Evolutionary conservation across 192 early-diverging fungal species (phyloP).

Genomic region (Coemansia reversa): DNA sequence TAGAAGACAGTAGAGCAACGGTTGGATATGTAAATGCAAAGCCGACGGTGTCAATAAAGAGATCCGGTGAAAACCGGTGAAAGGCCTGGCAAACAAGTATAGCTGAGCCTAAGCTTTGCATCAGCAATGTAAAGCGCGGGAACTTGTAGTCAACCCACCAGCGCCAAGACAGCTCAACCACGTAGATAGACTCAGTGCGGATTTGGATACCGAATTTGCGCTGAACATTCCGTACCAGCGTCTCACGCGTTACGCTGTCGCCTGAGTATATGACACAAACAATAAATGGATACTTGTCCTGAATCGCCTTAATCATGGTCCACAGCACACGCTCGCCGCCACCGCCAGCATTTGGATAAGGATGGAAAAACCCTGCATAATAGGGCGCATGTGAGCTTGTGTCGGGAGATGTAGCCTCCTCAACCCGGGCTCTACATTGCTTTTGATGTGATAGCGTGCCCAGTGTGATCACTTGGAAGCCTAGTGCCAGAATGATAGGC

Average conservation of each 20-base stretch:
- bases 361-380: conserved; percentile 88
- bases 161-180: conserved; percentile 67
- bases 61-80: conserved; percentile 63
- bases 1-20: conserved; percentile 58
- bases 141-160: conserved; percentile 71
- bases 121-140: conserved; percentile 76
- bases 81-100: conserved; percentile 77
- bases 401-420: conserved; percentile 19
- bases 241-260: conserved; percentile 57
- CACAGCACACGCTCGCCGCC: conserved; percentile 98
- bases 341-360: conserved; percentile 88
- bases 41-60: conserved; percentile 92
- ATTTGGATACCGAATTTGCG: conserved; percentile 72
- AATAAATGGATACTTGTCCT: conserved; percentile 65
- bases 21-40: conserved; percentile 93
- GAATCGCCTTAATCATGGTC: conserved; percentile 80
- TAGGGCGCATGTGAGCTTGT: conserved; percentile 42
- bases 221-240: conserved; percentile 56
- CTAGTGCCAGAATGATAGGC: conserved; percentile 11
- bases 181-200: conserved; percentile 54
- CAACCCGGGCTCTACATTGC: not conserved
- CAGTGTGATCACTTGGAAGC: conserved; percentile 25
- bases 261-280: conserved; percentile 82
- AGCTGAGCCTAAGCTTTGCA: conserved; percentile 83
- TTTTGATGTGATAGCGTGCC: conserved; percentile 36